Percentiles rank a stretch among this genome's conserved stretches.
Conservation (phyloP, 345 rosid genomes). For the Leavenworthia alabamica region DNA sequence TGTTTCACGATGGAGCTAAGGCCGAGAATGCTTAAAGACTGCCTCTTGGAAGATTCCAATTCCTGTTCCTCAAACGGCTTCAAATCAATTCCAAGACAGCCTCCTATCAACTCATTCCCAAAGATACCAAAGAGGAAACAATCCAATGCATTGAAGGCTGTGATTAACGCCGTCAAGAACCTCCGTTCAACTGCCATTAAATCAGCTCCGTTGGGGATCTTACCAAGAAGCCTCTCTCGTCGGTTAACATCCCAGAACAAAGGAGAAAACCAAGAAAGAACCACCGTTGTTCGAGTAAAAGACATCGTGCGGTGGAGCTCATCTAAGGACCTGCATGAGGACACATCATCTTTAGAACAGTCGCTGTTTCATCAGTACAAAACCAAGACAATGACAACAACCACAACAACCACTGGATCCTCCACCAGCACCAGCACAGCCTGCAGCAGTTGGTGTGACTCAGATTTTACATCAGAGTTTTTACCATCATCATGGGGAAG, state of each 20-base stretch:
- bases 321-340: slow-evolving; percentile 53
- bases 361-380: slow-evolving; percentile 28
- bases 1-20: slow-evolving; percentile 20
- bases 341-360: slow-evolving; percentile 25
- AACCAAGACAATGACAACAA: slow-evolving; percentile 32
- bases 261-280: neutral
- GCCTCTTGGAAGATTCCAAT: slow-evolving; percentile 52
- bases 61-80: slow-evolving; percentile 42
- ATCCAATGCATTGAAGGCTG: slow-evolving; percentile 45
- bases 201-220: slow-evolving; percentile 35
- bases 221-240: slow-evolving; percentile 51
- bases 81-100: slow-evolving; percentile 32
- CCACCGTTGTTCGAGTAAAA: slow-evolving; percentile 42
- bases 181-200: slow-evolving; percentile 34
- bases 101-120: slow-evolving; percentile 7
- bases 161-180: slow-evolving; percentile 47
- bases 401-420: slow-evolving; percentile 40
- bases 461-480: slow-evolving; percentile 61
- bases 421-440: slow-evolving; percentile 32
- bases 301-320: slow-evolving; percentile 88
- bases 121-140: slow-evolving; percentile 26
- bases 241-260: slow-evolving; percentile 27
- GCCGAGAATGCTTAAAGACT: slow-evolving; percentile 65
- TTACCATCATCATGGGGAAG: slow-evolving; percentile 46
- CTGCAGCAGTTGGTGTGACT: slow-evolving; percentile 80